These are phyloP conservation scores for Pseudogymnoascus sp. DNA, from an alignment of 2,329 filamentous ascomycete species.

Conservation along the genomic window DNA sequence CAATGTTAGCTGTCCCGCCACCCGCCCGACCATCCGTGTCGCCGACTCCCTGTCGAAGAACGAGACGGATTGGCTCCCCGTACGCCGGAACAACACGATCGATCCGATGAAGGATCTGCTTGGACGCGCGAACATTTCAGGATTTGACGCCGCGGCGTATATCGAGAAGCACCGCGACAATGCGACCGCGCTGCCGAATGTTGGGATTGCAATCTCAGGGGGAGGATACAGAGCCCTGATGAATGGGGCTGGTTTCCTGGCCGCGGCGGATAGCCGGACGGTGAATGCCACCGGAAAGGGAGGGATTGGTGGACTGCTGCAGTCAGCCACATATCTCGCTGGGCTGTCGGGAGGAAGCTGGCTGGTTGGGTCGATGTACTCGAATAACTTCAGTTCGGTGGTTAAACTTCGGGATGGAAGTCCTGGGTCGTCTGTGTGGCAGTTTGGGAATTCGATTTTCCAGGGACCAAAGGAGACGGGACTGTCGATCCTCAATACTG, in stretches of 20 bases:
- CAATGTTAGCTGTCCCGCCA: slow-evolving; percentile 58
- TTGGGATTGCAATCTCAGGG: slow-evolving; percentile 71
- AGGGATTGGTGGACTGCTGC: slow-evolving; percentile 72
- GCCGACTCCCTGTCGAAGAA: slow-evolving; percentile 55
- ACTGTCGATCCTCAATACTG: slow-evolving; percentile 45
- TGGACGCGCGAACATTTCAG: slow-evolving; percentile 61
- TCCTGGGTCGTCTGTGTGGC: slow-evolving; percentile 44
- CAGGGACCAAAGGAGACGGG: slow-evolving; percentile 44
- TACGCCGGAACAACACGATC: slow-evolving; percentile 64
- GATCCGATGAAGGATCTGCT: slow-evolving; percentile 69
- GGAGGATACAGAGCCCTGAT: slow-evolving; percentile 83
- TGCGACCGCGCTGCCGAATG: slow-evolving; percentile 51
- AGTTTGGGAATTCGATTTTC: slow-evolving; percentile 55
- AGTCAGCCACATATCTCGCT: slow-evolving; percentile 71
- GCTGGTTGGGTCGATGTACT: slow-evolving; percentile 73
- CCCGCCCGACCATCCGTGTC: slow-evolving; percentile 59
- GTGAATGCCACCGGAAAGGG: slow-evolving; percentile 50
- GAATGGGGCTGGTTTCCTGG: slow-evolving; percentile 71
- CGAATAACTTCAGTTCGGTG: slow-evolving; percentile 70
- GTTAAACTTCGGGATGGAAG: slow-evolving; percentile 43
- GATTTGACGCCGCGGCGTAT: slow-evolving; percentile 68
- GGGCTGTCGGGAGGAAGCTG: slow-evolving; percentile 78
- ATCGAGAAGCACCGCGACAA: slow-evolving; percentile 53
- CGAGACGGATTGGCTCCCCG: slow-evolving; percentile 67
- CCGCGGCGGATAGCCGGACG: slow-evolving; percentile 71